Percentiles rank a stretch among this genome's conserved stretches.
These are phyloP conservation scores for Adansonia digitata DNA, from an alignment of 345 rosid species.

Conservation along the genomic window DNA sequence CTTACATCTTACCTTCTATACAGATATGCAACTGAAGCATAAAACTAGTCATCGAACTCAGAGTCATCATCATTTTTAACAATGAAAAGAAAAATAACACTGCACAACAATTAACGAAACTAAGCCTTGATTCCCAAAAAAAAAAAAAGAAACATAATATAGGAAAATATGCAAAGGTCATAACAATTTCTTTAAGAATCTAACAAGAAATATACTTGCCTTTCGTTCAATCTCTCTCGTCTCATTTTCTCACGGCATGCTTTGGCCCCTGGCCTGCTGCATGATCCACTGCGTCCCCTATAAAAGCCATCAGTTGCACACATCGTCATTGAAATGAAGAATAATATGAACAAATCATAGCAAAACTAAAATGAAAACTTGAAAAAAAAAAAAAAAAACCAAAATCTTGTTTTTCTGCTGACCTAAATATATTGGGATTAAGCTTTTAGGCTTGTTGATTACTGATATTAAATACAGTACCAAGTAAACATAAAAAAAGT, in stretches of 20 bases:
- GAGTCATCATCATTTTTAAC: not conserved
- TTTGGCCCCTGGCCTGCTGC: constrained; percentile 43
- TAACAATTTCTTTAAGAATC: not conserved
- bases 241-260: constrained; percentile 91
- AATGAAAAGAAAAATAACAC: not conserved
- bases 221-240: constrained; percentile 79
- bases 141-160: too few species aligned
- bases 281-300: constrained; percentile 29
- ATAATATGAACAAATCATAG: not conserved
- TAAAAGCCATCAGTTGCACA: not conserved
- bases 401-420: too few species aligned
- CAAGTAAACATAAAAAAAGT: too few species aligned
- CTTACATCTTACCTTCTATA: not conserved
- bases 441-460: too few species aligned
- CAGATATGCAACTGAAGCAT: not conserved
- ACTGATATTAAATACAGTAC: too few species aligned
- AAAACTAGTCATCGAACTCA: not conserved
- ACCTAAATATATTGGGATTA: too few species aligned
- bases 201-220: constrained; percentile 27
- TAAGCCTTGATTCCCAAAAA: not conserved
- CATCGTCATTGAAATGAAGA: not conserved
- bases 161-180: not conserved
- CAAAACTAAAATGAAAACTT: not conserved
- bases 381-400: too few species aligned
- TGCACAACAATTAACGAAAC: not conserved